These are phyloP conservation scores for Angophora floribunda DNA, from an alignment of 345 rosid species.

Conservation along the genomic window DNA sequence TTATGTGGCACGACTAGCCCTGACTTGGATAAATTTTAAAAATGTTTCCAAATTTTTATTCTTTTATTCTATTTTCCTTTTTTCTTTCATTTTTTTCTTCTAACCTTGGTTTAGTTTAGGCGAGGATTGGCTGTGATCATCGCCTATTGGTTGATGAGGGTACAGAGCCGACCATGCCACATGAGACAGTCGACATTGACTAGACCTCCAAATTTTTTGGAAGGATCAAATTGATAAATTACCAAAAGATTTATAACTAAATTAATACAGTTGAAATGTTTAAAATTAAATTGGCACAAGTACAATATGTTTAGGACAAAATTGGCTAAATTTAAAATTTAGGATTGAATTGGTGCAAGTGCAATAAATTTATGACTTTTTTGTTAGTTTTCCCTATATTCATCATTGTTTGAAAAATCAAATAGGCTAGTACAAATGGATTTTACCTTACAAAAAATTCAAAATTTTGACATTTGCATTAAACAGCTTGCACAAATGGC, in stretches of 20 bases:
- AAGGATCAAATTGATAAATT: no score
- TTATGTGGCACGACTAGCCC: neutral
- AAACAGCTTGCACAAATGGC: neutral
- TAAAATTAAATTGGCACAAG: no score
- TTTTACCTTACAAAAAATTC: neutral
- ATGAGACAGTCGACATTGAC: no score
- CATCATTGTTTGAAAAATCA: neutral
- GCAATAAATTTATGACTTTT: neutral
- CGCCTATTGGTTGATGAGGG: neutral
- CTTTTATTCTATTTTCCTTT: no score
- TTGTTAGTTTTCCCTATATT: neutral
- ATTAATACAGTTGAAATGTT: no score
- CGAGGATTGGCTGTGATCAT: neutral
- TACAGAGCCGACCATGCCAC: accelerated
- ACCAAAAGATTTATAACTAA: no score
- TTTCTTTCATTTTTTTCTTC: neutral
- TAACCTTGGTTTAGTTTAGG: neutral
- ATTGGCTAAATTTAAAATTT: no score
- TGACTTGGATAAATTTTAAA: neutral
- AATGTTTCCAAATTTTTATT: no score
- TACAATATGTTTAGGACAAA: no score
- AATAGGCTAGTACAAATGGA: neutral
- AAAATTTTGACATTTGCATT: neutral
- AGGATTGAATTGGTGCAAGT: neutral
- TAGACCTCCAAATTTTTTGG: no score